Percentiles rank a stretch among this genome's conserved stretches.
Evolutionary conservation across 768 basidiomycete genomes (phyloP).

Genomic region (Dacryopinax spathularia): DNA sequence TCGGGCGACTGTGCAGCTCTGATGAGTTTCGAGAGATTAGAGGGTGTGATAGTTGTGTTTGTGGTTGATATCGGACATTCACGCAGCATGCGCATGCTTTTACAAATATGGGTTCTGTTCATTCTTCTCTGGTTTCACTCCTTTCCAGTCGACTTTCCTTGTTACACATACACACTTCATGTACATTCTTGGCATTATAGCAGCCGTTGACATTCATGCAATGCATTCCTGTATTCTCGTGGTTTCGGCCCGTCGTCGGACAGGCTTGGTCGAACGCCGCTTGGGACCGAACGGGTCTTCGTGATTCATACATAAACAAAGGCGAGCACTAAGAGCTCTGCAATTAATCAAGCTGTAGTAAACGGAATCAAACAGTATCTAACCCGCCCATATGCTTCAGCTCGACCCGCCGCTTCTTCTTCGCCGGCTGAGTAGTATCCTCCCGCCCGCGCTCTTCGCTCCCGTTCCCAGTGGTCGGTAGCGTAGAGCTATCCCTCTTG

Average conservation of each 20-base stretch:
- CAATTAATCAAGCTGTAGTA: no score
- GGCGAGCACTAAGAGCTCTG: no score
- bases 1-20: not conserved
- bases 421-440: slow-evolving; percentile 43
- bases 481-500: not conserved
- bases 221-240: no score
- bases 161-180: not conserved
- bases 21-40: not conserved
- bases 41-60: not conserved
- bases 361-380: not conserved
- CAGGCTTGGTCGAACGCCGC: no score
- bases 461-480: slow-evolving; percentile 3
- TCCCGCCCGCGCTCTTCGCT: slow-evolving; percentile 12
- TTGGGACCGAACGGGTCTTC: no score
- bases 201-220: not conserved
- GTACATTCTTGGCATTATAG: no score
- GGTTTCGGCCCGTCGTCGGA: no score
- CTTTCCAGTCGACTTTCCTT: not conserved
- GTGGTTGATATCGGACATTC: not conserved
- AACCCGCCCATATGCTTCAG: slow-evolving; percentile 23
- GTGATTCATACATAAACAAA: no score
- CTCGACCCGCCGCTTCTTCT: slow-evolving; percentile 74
- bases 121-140: not conserved
- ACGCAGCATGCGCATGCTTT: no score
- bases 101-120: no score